Evolutionary conservation across 1,284 basidiomycete species (phyloP).

Genomic region (Ustilago nuda): DNA sequence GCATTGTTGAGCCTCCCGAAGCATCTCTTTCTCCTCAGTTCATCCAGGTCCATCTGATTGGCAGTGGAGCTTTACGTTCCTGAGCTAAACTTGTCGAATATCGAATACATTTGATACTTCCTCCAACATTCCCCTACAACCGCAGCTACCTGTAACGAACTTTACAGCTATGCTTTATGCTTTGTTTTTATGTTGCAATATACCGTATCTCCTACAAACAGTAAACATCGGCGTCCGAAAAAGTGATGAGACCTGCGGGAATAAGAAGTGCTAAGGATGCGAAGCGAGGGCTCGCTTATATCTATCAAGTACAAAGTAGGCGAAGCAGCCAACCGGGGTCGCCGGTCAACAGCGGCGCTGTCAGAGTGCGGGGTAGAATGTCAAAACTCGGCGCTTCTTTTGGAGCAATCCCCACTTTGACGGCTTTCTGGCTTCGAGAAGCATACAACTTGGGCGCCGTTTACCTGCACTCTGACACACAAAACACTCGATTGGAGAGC

Average conservation of each 20-base stretch:
- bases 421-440: slow-evolving; percentile 1
- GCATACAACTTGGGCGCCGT: neutral
- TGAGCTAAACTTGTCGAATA: neutral
- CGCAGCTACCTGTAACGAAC: neutral
- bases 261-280: neutral
- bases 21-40: neutral
- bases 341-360: slow-evolving; percentile 4
- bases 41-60: neutral
- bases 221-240: neutral
- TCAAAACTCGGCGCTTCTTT: neutral
- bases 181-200: neutral
- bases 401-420: neutral
- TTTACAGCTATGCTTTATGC: neutral
- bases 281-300: slow-evolving; percentile 11
- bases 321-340: neutral
- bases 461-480: neutral
- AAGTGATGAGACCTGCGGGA: neutral
- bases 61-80: neutral
- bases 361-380: slow-evolving; percentile 6
- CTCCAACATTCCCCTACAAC: neutral
- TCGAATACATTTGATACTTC: neutral
- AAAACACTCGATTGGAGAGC: neutral
- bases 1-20: neutral
- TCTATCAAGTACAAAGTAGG: neutral
- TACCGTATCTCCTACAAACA: neutral